These are phyloP conservation scores for Microthlaspi erraticum DNA, from an alignment of 345 rosid species.

Conservation along the genomic window DNA sequence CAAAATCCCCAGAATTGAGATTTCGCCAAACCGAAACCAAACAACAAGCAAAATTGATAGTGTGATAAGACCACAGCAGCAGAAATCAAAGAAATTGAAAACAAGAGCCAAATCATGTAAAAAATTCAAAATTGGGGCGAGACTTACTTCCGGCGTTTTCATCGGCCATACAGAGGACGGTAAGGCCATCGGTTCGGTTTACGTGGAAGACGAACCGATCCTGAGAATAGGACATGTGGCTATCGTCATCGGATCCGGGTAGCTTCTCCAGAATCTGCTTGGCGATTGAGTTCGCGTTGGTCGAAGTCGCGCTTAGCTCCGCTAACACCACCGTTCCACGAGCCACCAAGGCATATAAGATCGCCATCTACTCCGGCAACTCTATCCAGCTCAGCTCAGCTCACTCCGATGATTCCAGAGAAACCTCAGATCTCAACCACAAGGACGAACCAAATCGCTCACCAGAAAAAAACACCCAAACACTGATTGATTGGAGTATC, in stretches of 20 bases:
- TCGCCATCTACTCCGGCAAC: conserved; percentile 60
- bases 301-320: conserved; percentile 78
- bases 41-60: background rate
- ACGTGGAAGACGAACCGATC: conserved; percentile 91
- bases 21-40: background rate
- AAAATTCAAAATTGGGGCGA: background rate
- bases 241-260: conserved; percentile 66
- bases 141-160: conserved; percentile 83
- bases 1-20: conserved; percentile 3
- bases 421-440: conserved; percentile 27
- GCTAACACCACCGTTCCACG: conserved; percentile 86
- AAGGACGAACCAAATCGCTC: background rate
- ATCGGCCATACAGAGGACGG: conserved; percentile 96
- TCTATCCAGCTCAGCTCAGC: conserved; percentile 9
- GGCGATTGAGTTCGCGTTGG: conserved; percentile 86
- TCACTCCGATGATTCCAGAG: conserved; percentile 15
- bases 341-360: conserved; percentile 84
- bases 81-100: background rate
- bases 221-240: conserved; percentile 85
- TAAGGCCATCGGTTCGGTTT: conserved; percentile 94
- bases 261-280: conserved; percentile 82
- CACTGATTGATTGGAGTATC: background rate
- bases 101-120: background rate
- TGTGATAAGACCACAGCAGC: background rate
- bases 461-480: background rate